Evolutionary conservation across 805 yeast species (phyloP), one percentile per base, ranked within the genome.

Genomic region (Wickerhamomyces rabaulensis): DNA sequence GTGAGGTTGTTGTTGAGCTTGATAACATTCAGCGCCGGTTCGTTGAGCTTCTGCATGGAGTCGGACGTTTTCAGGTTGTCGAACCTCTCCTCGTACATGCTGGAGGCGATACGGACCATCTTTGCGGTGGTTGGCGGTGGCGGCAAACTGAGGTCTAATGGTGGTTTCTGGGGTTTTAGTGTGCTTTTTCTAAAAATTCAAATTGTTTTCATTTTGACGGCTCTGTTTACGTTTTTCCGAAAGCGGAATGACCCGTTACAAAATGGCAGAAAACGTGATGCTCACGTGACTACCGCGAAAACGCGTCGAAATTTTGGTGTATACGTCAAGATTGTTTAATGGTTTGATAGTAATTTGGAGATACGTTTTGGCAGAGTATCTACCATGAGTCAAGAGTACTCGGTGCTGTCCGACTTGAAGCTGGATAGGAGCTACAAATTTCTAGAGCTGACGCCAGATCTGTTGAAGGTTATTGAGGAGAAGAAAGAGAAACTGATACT

Each of bases 361-460:
- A n/a, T n/a, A n/a, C n/a, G n/a, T n/a, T n/a, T n/a, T n/a, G n/a
- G n/a, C n/a, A n/a, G n/a, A n/a, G n/a, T n/a, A n/a, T 4, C 20
- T 3, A 33, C 16, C 36, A 33, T 33, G 36, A 41, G 23, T 16
- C 40, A 36, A 25, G 43, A 37, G 3, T 49, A 22, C 25, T 15
- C 35, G 16, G 35, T 51, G 39, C 35, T 49, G 3, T 39, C 49
- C 2, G 36, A 41, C 6, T 20, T 48, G n/a, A 38, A 48, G 6
- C 54, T 63, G n/a, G 63, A 60, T 16, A 42, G 50, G 2, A 63
- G 70, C 1, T 77, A 75, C 50, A 76, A 75, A 52, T 61, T 83
- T 7, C 57, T 83, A 7, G 82, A 80, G 53, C 66, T 82, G 8
- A 67, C 76, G 0, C 75, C 79, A 7, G 82, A 74, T 3, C 51